phyloP scores from a whole-genome alignment of 225 moss, liverwort and hornwort species.

The Pseudoscleropodium purum region DNA sequence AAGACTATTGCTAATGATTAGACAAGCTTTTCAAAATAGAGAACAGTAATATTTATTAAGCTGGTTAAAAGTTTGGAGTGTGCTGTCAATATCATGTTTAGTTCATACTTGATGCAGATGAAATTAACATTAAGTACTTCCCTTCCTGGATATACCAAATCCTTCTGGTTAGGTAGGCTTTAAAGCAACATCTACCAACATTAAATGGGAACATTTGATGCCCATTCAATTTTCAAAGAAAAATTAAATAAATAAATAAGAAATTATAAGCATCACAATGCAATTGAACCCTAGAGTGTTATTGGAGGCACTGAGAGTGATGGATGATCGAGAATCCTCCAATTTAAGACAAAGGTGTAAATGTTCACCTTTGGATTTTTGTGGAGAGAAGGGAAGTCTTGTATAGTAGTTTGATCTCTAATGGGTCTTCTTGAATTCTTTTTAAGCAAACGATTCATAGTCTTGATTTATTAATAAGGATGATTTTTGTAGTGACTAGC shows the following conservation, averaged over 20 bases:
- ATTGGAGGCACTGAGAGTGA: fast-evolving
- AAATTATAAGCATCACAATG: background rate
- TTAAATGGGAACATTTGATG: background rate
- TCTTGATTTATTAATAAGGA: too few relatives aligned
- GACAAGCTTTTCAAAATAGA: too few relatives aligned
- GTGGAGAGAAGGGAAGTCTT: background rate
- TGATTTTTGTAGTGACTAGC: fast-evolving
- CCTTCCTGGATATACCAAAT: too few relatives aligned
- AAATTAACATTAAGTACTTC: too few relatives aligned
- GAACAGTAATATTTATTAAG: too few relatives aligned
- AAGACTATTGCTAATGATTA: background rate
- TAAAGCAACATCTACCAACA: background rate
- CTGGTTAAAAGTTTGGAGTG: too few relatives aligned
- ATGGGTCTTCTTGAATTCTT: fast-evolving
- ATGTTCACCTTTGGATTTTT: background rate
- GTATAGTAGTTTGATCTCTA: background rate
- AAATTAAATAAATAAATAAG: background rate
- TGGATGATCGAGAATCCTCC: background rate
- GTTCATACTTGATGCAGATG: too few relatives aligned
- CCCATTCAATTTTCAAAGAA: background rate
- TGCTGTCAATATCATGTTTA: too few relatives aligned
- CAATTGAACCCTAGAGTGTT: background rate
- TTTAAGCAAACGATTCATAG: background rate
- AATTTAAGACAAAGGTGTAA: background rate
- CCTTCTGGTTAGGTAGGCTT: background rate